Evolutionary conservation across 2,329 filamentous ascomycete species (phyloP).

Genomic region (Fusarium neocosmosporiellum): DNA sequence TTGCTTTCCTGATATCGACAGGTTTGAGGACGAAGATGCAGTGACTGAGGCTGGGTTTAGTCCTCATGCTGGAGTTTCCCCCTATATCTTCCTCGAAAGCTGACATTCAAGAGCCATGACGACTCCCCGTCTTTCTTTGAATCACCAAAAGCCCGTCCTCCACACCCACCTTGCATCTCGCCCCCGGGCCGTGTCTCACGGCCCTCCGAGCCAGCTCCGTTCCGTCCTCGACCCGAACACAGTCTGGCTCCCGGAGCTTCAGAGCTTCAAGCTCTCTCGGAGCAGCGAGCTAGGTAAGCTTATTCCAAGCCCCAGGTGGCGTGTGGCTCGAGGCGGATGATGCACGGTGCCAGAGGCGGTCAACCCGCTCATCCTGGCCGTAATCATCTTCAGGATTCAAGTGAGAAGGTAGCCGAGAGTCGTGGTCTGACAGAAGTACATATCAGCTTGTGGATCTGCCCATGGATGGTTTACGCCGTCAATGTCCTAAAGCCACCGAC

Average conservation of each 20-base stretch:
- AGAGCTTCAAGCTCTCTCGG: conserved; percentile 6
- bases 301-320: conserved; percentile 12
- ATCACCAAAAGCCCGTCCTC: not conserved
- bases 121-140: not conserved
- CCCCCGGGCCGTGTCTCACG: not conserved
- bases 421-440: not conserved
- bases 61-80: not conserved
- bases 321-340: not conserved
- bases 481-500: not conserved
- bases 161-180: not conserved
- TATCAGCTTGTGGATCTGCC: not conserved
- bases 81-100: not conserved
- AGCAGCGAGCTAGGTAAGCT: not conserved
- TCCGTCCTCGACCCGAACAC: conserved; percentile 14
- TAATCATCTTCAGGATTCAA: not conserved
- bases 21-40: not conserved
- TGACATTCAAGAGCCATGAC: not conserved
- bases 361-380: not conserved
- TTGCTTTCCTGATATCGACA: not conserved
- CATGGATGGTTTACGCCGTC: conserved; percentile 10
- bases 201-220: conserved; percentile 14
- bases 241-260: not conserved
- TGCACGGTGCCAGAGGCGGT: not conserved
- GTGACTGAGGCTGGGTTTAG: not conserved
- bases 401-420: not conserved